Conservation (phyloP, 768 basidiomycete genomes). For the Russula emetica region DNA sequence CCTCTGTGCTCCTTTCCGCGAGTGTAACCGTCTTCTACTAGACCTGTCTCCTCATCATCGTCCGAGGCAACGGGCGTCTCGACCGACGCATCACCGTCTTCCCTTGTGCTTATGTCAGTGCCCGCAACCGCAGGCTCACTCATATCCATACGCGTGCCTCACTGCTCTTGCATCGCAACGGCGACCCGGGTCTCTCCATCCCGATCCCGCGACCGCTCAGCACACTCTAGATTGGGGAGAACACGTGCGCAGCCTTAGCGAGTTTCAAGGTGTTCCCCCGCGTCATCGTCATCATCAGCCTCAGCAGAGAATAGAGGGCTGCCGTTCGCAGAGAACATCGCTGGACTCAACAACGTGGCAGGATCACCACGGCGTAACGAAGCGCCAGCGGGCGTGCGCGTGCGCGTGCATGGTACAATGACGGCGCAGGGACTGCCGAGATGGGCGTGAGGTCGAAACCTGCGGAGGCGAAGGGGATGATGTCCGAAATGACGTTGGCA, state of each 20-base stretch:
- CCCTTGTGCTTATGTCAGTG: conserved; percentile 6
- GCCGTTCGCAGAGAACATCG: neutral
- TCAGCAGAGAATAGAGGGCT: conserved; percentile 33
- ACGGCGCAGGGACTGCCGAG: neutral
- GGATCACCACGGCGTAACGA: neutral
- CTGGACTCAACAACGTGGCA: conserved; percentile 8
- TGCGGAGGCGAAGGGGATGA: conserved; percentile 17
- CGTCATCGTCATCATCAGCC: conserved; percentile 8
- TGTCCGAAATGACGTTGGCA: conserved; percentile 12
- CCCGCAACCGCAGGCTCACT: neutral
- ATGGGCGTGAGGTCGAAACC: neutral
- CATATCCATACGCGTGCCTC: neutral
- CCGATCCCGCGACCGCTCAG: conserved; percentile 21
- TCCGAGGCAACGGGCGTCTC: conserved; percentile 44
- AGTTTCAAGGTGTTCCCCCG: conserved; percentile 3
- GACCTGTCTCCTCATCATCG: conserved; percentile 35
- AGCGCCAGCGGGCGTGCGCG: neutral
- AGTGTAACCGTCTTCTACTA: neutral
- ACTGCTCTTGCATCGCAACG: conserved; percentile 10
- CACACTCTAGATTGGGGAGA: conserved; percentile 26
- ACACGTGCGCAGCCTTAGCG: neutral
- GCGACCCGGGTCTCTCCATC: conserved; percentile 9
- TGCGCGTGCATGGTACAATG: conserved; percentile 22
- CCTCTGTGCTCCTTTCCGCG: conserved; percentile 30
- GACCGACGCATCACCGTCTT: conserved; percentile 33